These are phyloP conservation scores for Tillandsia leiboldiana DNA, from an alignment of 176 grass and related monocot genomes.

Conservation along the genomic window DNA sequence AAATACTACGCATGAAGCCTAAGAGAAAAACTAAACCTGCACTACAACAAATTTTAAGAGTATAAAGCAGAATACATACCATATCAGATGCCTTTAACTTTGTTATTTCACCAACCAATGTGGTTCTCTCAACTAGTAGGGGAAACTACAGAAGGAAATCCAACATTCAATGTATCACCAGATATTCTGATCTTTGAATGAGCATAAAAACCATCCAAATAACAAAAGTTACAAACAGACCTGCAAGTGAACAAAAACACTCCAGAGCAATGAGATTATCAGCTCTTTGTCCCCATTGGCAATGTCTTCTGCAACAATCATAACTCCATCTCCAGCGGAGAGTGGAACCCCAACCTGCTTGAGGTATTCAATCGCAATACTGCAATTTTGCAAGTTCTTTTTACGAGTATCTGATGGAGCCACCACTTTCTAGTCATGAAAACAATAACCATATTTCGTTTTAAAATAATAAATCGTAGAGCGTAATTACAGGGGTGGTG, in stretches of 20 bases:
- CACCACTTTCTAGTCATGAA: slow-evolving; percentile 34
- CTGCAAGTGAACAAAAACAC: slow-evolving; percentile 46
- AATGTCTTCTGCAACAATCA: slow-evolving; percentile 45
- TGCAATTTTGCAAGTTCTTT: slow-evolving; percentile 57
- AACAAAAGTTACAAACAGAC: slow-evolving; percentile 15
- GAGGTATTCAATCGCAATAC: slow-evolving; percentile 31
- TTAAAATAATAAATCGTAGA: not conserved
- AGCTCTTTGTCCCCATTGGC: slow-evolving; percentile 49
- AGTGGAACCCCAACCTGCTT: slow-evolving; percentile 30
- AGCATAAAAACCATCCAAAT: not conserved
- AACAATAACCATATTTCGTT: not conserved
- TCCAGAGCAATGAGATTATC: slow-evolving; percentile 48
- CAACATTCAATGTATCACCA: not conserved
- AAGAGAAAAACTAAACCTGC: not conserved
- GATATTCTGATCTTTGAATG: not conserved
- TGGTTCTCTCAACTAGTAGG: slow-evolving; percentile 31
- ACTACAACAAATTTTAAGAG: not conserved
- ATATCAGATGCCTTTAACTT: slow-evolving; percentile 27
- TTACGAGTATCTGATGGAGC: slow-evolving; percentile 44
- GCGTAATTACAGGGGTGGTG: not conserved
- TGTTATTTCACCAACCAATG: slow-evolving; percentile 36
- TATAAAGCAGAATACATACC: slow-evolving; percentile 24
- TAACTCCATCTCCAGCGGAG: slow-evolving; percentile 42
- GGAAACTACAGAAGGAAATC: slow-evolving; percentile 36
- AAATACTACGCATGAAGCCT: not conserved